Evolutionary conservation across 495 filamentous ascomycete species (phyloP).

Genomic region (Beverwykella pulmonaria): DNA sequence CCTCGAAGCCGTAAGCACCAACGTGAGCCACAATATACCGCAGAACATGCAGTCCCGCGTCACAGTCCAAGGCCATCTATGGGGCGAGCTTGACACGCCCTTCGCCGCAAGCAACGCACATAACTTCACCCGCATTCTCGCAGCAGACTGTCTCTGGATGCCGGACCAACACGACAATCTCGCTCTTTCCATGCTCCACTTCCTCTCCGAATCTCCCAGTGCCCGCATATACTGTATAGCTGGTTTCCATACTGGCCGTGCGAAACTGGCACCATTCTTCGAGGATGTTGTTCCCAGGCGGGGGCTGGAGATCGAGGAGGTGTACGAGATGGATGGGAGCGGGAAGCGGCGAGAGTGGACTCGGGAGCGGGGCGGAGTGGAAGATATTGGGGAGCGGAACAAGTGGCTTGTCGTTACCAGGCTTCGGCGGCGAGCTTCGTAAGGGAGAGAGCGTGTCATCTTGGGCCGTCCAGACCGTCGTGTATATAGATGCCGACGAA

Average conservation of each 20-base stretch:
- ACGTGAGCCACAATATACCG: slow-evolving; percentile 60
- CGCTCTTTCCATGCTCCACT: slow-evolving; percentile 67
- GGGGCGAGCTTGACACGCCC: slow-evolving; percentile 64
- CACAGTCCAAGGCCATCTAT: slow-evolving; percentile 66
- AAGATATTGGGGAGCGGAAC: slow-evolving; percentile 68
- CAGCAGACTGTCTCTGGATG: slow-evolving; percentile 90
- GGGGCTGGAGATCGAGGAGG: slow-evolving; percentile 68
- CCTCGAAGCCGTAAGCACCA: slow-evolving; percentile 61
- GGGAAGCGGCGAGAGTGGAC: slow-evolving; percentile 68
- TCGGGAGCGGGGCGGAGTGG: slow-evolving; percentile 53
- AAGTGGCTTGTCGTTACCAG: slow-evolving; percentile 78
- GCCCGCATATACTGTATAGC: slow-evolving; percentile 69
- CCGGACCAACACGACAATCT: slow-evolving; percentile 73
- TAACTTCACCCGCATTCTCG: slow-evolving; percentile 69
- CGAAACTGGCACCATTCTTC: slow-evolving; percentile 73
- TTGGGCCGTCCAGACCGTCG: background rate
- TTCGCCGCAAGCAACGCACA: slow-evolving; percentile 57
- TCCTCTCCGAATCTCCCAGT: slow-evolving; percentile 56
- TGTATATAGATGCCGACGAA: background rate
- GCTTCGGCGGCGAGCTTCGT: slow-evolving; percentile 8
- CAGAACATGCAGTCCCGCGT: slow-evolving; percentile 38
- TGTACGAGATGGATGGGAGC: slow-evolving; percentile 75
- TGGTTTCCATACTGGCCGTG: slow-evolving; percentile 83
- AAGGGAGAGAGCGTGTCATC: too few relatives aligned
- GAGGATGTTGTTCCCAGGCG: slow-evolving; percentile 53